Conservation (phyloP, 352 stramenopile genomes). For the Blastocystis sp. region DNA sequence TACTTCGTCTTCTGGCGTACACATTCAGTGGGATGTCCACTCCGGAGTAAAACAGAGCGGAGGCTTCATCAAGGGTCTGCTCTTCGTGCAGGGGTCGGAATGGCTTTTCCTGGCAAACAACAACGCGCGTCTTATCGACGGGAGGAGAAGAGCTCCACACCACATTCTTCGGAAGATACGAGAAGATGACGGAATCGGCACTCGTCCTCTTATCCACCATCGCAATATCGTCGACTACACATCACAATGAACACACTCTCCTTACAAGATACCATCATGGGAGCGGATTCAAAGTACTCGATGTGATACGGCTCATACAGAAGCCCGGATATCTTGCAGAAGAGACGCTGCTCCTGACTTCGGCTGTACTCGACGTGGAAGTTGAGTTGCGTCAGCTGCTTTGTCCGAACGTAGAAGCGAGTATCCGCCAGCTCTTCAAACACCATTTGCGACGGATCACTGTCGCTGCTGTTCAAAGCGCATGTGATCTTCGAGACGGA, state of each 20-base stretch:
- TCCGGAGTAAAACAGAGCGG: neutral
- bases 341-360: constrained; percentile 20
- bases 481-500: constrained; percentile 52
- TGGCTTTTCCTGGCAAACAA: neutral
- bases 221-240: constrained; percentile 16
- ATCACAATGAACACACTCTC: neutral
- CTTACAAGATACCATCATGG: constrained; percentile 21
- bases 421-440: constrained; percentile 6
- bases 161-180: neutral
- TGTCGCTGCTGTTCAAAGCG: neutral
- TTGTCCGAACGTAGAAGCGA: constrained; percentile 30
- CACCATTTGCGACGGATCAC: neutral
- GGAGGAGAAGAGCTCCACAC: neutral
- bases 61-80: neutral
- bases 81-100: neutral
- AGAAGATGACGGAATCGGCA: neutral
- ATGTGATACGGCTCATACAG: constrained; percentile 17
- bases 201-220: constrained; percentile 1
- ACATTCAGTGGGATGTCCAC: neutral
- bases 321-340: constrained; percentile 56
- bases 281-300: constrained; percentile 9
- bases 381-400: neutral
- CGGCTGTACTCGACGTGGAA: constrained; percentile 25
- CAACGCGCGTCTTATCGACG: neutral
- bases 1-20: neutral